Percentiles rank a stretch among this genome's conserved stretches.
These are phyloP conservation scores for Microdochium nivale DNA, from an alignment of 2,329 filamentous ascomycete species.

Conservation along the genomic window DNA sequence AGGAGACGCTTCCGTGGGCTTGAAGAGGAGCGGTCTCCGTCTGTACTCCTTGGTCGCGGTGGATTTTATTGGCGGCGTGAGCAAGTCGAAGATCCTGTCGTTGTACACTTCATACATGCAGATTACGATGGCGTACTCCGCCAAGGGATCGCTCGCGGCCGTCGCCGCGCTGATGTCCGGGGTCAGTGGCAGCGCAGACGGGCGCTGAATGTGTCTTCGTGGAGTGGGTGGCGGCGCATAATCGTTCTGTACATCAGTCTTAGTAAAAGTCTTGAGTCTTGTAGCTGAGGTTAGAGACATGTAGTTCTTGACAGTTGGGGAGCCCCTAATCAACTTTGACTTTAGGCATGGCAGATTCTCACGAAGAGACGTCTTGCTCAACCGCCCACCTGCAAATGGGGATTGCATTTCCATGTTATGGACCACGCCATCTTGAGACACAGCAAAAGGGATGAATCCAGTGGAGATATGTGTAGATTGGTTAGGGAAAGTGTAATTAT, in stretches of 20 bases:
- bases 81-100: conserved; percentile 89
- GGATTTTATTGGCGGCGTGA: conserved; percentile 55
- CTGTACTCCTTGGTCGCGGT: conserved; percentile 60
- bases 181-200: conserved; percentile 61
- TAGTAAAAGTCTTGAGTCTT: conserved; percentile 37
- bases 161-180: conserved; percentile 67
- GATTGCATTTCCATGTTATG: neutral
- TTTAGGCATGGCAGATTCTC: neutral
- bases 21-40: conserved; percentile 82
- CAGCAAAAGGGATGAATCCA: conserved; percentile 4
- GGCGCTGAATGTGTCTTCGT: conserved; percentile 56
- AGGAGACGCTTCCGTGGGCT: conserved; percentile 76
- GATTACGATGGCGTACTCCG: conserved; percentile 80
- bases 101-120: conserved; percentile 99
- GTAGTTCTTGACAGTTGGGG: conserved; percentile 24
- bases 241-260: conserved; percentile 40
- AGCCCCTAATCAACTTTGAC: conserved; percentile 22
- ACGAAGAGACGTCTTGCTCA: conserved; percentile 3
- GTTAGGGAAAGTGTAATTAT: conserved; percentile 31
- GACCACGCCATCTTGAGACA: conserved; percentile 12
- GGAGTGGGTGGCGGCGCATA: conserved; percentile 43
- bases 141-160: conserved; percentile 56
- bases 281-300: conserved; percentile 37
- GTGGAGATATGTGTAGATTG: conserved; percentile 24
- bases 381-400: conserved; percentile 11